Evolutionary conservation across 73 alveolate species (phyloP).

Genomic region (Paramecium biaurelia): DNA sequence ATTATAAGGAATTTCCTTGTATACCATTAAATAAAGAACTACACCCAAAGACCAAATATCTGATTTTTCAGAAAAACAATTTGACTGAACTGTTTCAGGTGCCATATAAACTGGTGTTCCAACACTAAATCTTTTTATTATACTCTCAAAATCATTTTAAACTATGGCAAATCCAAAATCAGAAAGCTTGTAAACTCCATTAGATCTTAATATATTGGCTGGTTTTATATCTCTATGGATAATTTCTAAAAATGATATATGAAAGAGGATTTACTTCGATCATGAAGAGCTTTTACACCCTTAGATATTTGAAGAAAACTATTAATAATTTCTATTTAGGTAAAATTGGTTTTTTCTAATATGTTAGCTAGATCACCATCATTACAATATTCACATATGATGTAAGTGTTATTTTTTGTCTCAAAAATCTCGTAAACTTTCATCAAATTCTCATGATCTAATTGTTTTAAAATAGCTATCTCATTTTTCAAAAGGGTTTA

Average conservation of each 20-base stretch:
- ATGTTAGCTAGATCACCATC: slow-evolving; percentile 23
- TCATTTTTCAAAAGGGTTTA: not conserved
- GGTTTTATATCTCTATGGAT: slow-evolving; percentile 45
- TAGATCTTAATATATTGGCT: slow-evolving; percentile 12
- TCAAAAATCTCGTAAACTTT: slow-evolving; percentile 10
- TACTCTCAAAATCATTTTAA: not conserved
- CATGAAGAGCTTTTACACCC: not conserved
- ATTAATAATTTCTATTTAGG: not conserved
- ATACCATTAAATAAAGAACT: slow-evolving; percentile 22
- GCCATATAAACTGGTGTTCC: slow-evolving; percentile 75
- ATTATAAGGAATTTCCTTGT: not conserved
- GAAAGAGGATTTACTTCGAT: not conserved
- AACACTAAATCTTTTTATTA: slow-evolving; percentile 26
- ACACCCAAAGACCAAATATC: slow-evolving; percentile 65
- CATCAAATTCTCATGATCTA: not conserved
- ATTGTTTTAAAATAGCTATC: not conserved
- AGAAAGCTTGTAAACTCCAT: slow-evolving; percentile 8
- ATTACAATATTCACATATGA: slow-evolving; percentile 7
- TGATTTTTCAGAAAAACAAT: slow-evolving; percentile 62
- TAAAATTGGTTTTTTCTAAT: not conserved
- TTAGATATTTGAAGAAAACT: not conserved
- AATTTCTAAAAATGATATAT: not conserved
- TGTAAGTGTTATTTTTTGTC: not conserved
- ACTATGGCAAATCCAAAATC: slow-evolving; percentile 46
- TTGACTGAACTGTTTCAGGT: slow-evolving; percentile 64